Evolutionary conservation across 257 asterid genomes (phyloP).

Genomic region (Solanum habrochaites): DNA sequence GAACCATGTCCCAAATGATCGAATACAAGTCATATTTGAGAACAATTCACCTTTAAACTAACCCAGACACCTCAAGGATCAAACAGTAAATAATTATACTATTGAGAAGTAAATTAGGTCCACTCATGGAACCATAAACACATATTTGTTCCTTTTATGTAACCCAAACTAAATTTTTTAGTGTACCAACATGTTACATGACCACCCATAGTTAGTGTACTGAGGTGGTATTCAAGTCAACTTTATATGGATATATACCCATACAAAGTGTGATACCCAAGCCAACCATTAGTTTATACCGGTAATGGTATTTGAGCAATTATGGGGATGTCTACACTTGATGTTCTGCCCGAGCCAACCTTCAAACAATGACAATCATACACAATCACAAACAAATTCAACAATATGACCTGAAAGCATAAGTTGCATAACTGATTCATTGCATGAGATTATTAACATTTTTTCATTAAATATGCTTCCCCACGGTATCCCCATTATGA

Average conservation of each 20-base stretch:
- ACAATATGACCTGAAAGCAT: background rate
- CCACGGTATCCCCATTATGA: background rate
- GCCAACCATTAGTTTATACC: background rate
- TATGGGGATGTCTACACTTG: background rate
- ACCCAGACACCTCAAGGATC: background rate
- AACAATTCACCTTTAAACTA: background rate
- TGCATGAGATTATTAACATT: background rate
- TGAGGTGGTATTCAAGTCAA: background rate
- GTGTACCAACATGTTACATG: background rate
- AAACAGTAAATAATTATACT: no score
- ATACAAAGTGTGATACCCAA: background rate
- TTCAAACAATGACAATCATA: no score
- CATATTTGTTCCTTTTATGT: background rate
- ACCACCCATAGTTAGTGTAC: background rate
- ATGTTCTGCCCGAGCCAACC: background rate
- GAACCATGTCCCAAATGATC: background rate
- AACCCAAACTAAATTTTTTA: background rate
- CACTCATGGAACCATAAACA: background rate
- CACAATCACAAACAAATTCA: no score
- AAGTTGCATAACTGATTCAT: background rate
- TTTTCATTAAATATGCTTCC: background rate
- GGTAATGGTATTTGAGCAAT: no score
- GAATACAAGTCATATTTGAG: background rate
- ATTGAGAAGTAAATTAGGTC: background rate
- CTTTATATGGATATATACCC: background rate